Base-by-base conservation (phyloP, 106 monocot species). In the Acorus gramineus region DNA sequence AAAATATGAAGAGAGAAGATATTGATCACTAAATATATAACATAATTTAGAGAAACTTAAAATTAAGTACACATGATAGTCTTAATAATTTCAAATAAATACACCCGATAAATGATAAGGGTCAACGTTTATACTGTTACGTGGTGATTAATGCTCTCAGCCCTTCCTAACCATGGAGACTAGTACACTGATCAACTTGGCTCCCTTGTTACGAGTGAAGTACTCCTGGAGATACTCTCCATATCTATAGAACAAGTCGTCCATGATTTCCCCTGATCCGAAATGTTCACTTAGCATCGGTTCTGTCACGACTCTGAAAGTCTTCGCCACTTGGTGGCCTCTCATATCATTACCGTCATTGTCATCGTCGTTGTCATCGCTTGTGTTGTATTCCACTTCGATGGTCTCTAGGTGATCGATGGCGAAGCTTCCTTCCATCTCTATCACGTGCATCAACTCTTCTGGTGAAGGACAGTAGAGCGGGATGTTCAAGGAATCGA, bases 391-490 rank as follows among this genome's bases (percentile, higher is more conserved):
- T 6, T 1, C 11, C 11, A 12, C 0, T 5, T 8, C 60, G 1
- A 28, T 28, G 28, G 28, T 28, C 12, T 52, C 57, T 2, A 70
- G 14, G 6, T 11, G 58, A 5, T 56, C 14, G 8, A 61, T 52
- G 11, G 55, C 60, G 44, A 70, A 70, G 9, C 60, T 60, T 2
- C 69, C 69, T 61, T 70, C 60, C n/a, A 3, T 8, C 9, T 53
- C 14, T 8, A 70, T 53, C 28, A 60, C 42, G 3, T 60, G 44
- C 14, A 6, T n/a, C 11, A 61, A 2, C 53, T 70, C 69, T 48
- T 52, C 69, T 4, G 52, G 8, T 12, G 43, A 14, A 43, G 69
- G 60, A 45, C 7, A 50, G 45, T 70, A 70, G 42, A 2, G 60
- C 46, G 69, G 69, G 43, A 60, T 1, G 43, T 70, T 61, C 8